phyloP scores from a whole-genome alignment of 176 grass and related monocot genomes.

The Cenchrus americanus region DNA sequence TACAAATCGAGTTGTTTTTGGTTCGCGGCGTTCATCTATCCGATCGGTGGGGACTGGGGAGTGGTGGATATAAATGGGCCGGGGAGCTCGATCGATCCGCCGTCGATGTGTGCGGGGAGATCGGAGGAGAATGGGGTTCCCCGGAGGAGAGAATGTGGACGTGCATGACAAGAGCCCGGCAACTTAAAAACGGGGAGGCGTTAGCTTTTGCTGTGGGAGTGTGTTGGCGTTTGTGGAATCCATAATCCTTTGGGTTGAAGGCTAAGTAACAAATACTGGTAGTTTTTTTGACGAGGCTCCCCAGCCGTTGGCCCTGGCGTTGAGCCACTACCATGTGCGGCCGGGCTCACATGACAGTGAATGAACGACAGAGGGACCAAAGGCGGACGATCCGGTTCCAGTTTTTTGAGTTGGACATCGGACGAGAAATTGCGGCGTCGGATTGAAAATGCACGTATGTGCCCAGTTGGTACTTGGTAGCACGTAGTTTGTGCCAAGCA shows the following conservation, averaged over 20 bases:
- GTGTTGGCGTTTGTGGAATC: conserved; percentile 18
- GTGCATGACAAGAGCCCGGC: conserved; percentile 70
- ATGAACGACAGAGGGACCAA: too few species aligned
- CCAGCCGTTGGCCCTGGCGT: too few species aligned
- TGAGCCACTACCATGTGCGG: too few species aligned
- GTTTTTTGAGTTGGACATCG: conserved; percentile 40
- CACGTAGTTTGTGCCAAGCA: too few species aligned
- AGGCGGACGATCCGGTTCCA: too few species aligned
- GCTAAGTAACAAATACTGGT: conserved; percentile 47
- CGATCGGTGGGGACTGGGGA: not conserved
- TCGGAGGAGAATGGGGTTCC: conserved; percentile 11
- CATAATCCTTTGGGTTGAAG: conserved; percentile 74
- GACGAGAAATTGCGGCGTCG: conserved; percentile 29
- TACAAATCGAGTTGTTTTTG: not conserved
- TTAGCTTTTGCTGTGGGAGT: conserved; percentile 15
- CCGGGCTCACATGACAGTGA: too few species aligned
- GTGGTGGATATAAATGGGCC: conserved; percentile 45
- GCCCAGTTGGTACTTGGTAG: not conserved
- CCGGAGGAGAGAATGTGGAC: conserved; percentile 61
- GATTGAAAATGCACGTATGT: not conserved
- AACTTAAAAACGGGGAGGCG: conserved; percentile 41
- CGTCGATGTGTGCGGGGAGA: not conserved
- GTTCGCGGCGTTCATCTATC: conserved; percentile 16
- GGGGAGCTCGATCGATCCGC: conserved; percentile 11
- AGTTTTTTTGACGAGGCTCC: conserved; percentile 38